Base-by-base conservation (phyloP, 108 stramenopile species). In the Asterionellopsis glacialis region DNA sequence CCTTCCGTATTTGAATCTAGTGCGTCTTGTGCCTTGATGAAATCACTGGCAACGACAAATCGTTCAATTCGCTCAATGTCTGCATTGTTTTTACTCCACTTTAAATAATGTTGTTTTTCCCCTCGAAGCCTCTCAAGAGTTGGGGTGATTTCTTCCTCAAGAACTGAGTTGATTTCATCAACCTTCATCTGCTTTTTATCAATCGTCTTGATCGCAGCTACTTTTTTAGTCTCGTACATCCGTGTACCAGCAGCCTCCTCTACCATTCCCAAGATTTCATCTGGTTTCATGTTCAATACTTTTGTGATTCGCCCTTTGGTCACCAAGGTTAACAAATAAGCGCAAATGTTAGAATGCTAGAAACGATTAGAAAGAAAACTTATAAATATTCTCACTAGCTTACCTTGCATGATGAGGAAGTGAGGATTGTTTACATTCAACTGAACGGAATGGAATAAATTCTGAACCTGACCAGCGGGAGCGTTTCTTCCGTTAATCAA, bases 371-470 rank as follows among this genome's bases (percentile, higher is more conserved):
- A 18, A 47, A 55, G 11, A 13, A 47, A 38, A 59, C 1, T 9
- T 59, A 66, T 1, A 23, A 15, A 40, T 27, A 43, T 52, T 44
- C 21, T 28, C 0, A 14, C n/a, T 54, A 28, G 57, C 75, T 59
- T 48, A 76, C 76, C 95, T 80, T 99, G 98, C 97, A 98, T 98
- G 75, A 99, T 99, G 47, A 98, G 84, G 77, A 99, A 99, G 75
- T 99, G 98, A 9, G 98, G 98, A 83, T 99, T 99, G 75, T 98
- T 97, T 65, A 98, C 98, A 74, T 99, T 99, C 45, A 99, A 83
- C 76, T 99, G 98, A n/a, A 99, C 98, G 11, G 95, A 95, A 80
- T 98, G 98, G 74, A 99, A 99, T 2, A 99, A 79, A 66, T 98
- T 97, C 51, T 95, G 90, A 53, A 99, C 98, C 72, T 97, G 91